Base-by-base conservation (phyloP, 2,329 filamentous ascomycete genomes). In the Apiospora saccharicola region DNA sequence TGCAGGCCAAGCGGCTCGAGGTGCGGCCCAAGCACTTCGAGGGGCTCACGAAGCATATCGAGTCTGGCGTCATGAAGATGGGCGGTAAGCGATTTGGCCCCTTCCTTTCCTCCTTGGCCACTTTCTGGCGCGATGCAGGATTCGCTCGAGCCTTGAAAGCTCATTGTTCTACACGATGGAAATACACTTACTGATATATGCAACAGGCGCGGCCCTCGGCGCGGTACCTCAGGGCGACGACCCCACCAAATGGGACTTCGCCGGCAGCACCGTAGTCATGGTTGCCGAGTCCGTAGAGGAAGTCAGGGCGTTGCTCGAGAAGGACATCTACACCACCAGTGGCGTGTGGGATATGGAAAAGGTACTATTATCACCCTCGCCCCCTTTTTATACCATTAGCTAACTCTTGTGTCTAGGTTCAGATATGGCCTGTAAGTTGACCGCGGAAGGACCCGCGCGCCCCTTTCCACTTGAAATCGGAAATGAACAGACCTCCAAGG, bases 301-400 rank as follows among this genome's bases (percentile, higher is more conserved):
- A 80, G 89, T 94, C 2, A 80, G 92, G 53, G 88, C 92, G 76
- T 79, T 88, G 70, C 80, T 98, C 67, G 89, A 88, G 81, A 86
- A 89, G 68, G 95, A 98, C 83, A 85, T 95, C 13, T 98, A 97
- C 83, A 85, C 87, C 13, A 87, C 83, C 73, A 86, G 82, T 61
- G 93, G 91, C 0, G 94, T 97, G 12, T 98, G 95, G 95, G 94
- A 98, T 85, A 79, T 93, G 72, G 88, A 91, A 47, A 93, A 93
- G 77, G 90, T 90, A 74, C 78, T 79, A 61, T n/a, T 44, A 24
- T 5, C n/a, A 4, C 10, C 34, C 30, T 22, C 57, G 8, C 5
- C 30, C 8, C 34, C 4, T 37, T 68, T 4, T 19, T 30, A 68
- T 51, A 34, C 6, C 14, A n/a, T 2, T 30, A 47, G 24, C 8